Evolutionary conservation across 495 filamentous ascomycete genomes (phyloP).

Genomic region (Penicillium cosmopolitanum): DNA sequence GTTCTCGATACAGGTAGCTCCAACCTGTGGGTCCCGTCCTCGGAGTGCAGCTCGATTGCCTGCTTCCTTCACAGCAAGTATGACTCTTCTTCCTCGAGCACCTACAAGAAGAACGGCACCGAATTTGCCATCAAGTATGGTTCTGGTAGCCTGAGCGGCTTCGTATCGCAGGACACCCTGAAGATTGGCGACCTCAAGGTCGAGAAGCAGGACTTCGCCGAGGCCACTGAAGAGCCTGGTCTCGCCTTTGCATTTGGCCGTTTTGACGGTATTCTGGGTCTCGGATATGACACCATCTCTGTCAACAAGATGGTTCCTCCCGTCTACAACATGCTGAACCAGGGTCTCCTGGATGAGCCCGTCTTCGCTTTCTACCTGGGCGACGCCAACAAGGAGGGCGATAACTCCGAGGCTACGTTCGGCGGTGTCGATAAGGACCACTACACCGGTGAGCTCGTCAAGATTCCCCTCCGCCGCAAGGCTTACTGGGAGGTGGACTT

Average conservation of each 20-base stretch:
- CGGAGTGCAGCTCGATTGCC: conserved; percentile 90
- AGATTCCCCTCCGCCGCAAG: conserved; percentile 94
- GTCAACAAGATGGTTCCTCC: conserved; percentile 94
- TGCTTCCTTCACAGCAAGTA: conserved; percentile 98
- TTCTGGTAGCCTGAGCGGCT: conserved; percentile 92
- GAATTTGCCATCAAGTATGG: conserved; percentile 95
- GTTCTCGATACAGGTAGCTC: conserved; percentile 98
- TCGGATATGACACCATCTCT: conserved; percentile 93
- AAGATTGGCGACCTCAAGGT: conserved; percentile 87
- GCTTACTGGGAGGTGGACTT: conserved; percentile 99
- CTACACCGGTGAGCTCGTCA: conserved; percentile 88
- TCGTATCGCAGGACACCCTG: conserved; percentile 83
- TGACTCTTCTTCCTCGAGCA: conserved; percentile 84
- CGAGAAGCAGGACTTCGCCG: conserved; percentile 89
- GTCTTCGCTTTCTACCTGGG: conserved; percentile 97
- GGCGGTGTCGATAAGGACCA: conserved; percentile 86
- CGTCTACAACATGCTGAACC: conserved; percentile 93
- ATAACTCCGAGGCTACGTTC: conserved; percentile 86
- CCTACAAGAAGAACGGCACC: conserved; percentile 92
- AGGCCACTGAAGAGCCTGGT: conserved; percentile 92
- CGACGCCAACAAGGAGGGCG: conserved; percentile 69
- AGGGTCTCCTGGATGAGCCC: conserved; percentile 85
- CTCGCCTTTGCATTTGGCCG: conserved; percentile 97
- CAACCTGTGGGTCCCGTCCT: conserved; percentile 97
- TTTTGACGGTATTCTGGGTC: conserved; percentile 96